Evolutionary conservation across 148 eudicot genomes (phyloP).

Genomic region (Camellia lanceoleosa): DNA sequence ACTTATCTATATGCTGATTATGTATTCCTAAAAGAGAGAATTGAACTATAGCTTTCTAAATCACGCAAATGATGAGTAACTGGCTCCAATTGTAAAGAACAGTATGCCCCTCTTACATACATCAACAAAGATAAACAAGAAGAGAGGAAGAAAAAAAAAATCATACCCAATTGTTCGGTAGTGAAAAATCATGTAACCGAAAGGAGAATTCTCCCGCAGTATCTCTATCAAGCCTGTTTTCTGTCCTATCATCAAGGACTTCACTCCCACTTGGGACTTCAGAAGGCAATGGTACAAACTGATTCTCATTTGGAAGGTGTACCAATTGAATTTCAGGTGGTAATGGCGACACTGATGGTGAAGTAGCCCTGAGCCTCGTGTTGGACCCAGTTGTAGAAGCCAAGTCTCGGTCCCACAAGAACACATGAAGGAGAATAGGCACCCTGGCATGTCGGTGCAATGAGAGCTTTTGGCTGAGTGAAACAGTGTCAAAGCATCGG

Average conservation of each 20-base stretch:
- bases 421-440: constrained; percentile 55
- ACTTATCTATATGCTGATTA: no score
- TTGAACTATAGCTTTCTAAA: background rate
- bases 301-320: constrained; percentile 22
- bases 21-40: no score
- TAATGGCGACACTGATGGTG: constrained; percentile 20
- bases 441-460: constrained; percentile 67
- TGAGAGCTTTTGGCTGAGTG: constrained; percentile 80
- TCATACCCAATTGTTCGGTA: constrained; percentile 61
- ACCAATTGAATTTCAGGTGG: constrained; percentile 24
- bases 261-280: constrained; percentile 23
- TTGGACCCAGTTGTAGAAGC: constrained; percentile 19
- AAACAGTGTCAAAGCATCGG: constrained; percentile 78
- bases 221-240: constrained; percentile 45
- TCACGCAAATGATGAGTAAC: background rate
- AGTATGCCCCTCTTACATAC: background rate
- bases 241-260: constrained; percentile 14
- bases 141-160: background rate
- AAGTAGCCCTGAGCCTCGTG: constrained; percentile 19
- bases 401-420: constrained; percentile 44
- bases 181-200: constrained; percentile 51
- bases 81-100: background rate
- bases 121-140: background rate
- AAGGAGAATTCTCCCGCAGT: constrained; percentile 69
- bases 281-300: constrained; percentile 23